phyloP scores from a whole-genome alignment of 1,284 basidiomycete genomes.

The Singerocomus inundabilis region DNA sequence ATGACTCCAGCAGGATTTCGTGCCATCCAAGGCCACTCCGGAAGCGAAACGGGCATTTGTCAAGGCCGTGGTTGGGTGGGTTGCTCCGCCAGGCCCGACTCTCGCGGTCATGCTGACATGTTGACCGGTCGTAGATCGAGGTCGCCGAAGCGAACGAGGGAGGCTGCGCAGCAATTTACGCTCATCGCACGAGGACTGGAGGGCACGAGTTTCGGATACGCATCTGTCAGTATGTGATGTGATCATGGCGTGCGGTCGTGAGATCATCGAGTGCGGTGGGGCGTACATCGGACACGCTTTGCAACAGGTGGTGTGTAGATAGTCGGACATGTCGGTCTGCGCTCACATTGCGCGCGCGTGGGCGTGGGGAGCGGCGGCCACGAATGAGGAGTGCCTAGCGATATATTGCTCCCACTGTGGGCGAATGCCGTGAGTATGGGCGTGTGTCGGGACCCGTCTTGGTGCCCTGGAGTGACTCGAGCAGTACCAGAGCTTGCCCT shows the following conservation, averaged over 20 bases:
- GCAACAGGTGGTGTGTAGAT: background rate
- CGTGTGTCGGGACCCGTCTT: background rate
- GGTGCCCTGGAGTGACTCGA: no score
- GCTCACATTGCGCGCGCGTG: conserved; percentile 1
- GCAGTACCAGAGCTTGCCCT: no score
- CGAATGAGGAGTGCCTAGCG: background rate
- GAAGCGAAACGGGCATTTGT: conserved; percentile 79
- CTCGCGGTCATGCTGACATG: background rate
- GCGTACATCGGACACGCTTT: background rate
- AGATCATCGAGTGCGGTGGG: background rate
- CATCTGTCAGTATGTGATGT: conserved; percentile 37
- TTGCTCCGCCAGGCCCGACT: background rate
- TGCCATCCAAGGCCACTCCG: conserved; percentile 56
- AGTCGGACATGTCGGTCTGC: background rate
- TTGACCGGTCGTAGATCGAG: conserved; percentile 45
- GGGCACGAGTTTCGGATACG: conserved; percentile 73
- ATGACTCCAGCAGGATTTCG: conserved; percentile 54
- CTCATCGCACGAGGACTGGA: conserved; percentile 73
- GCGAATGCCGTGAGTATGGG: background rate
- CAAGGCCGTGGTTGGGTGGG: conserved; percentile 68
- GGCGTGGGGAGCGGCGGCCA: conserved; percentile 20
- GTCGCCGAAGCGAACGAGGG: conserved; percentile 62
- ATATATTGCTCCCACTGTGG: conserved; percentile 10
- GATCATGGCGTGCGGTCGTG: background rate
- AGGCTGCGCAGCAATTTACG: conserved; percentile 75